A percentile compares a stretch with the other conserved stretches of the same genome.
These are phyloP conservation scores for Plasmodium ovale DNA, from an alignment of 169 alveolate species.

Conservation along the genomic window DNA sequence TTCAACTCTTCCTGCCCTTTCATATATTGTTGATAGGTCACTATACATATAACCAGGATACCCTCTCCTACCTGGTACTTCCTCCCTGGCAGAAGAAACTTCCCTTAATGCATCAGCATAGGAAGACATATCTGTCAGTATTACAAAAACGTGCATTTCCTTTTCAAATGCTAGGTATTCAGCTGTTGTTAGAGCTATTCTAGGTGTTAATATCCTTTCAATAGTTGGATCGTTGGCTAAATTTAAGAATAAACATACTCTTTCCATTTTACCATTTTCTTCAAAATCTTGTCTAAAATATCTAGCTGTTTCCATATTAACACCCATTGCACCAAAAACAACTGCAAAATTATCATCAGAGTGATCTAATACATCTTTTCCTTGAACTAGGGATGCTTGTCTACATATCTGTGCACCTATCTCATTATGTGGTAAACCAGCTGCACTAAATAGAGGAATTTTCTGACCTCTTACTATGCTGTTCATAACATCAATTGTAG, in stretches of 20 bases:
- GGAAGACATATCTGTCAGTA: conserved; percentile 99
- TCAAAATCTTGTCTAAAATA: conserved; percentile 99
- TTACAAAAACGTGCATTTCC: conserved; percentile 98
- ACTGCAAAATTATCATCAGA: conserved; percentile 99
- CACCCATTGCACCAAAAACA: conserved; percentile 99
- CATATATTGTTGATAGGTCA: conserved; percentile 99
- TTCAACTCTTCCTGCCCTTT: conserved; percentile 99
- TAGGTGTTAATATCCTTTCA: conserved; percentile 99
- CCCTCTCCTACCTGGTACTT: conserved; percentile 99
- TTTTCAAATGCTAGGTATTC: conserved; percentile 99
- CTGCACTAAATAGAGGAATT: conserved; percentile 99
- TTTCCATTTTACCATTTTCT: conserved; percentile 99
- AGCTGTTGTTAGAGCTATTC: conserved; percentile 99
- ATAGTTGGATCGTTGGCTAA: conserved; percentile 99
- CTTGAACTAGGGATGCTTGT: conserved; percentile 98
- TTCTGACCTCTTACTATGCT: conserved; percentile 99
- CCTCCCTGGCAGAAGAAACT: conserved; percentile 99
- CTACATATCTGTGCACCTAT: conserved; percentile 99
- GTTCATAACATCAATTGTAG: conserved; percentile 99
- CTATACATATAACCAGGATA: conserved; percentile 99
- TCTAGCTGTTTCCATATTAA: conserved; percentile 99
- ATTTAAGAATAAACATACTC: conserved; percentile 98
- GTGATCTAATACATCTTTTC: conserved; percentile 98
- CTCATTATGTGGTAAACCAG: conserved; percentile 99
- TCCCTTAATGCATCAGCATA: conserved; percentile 99